Percentiles rank a stretch among this genome's conserved stretches.
Conservation (phyloP, 106 monocot genomes). For the Agapanthus africanus region DNA sequence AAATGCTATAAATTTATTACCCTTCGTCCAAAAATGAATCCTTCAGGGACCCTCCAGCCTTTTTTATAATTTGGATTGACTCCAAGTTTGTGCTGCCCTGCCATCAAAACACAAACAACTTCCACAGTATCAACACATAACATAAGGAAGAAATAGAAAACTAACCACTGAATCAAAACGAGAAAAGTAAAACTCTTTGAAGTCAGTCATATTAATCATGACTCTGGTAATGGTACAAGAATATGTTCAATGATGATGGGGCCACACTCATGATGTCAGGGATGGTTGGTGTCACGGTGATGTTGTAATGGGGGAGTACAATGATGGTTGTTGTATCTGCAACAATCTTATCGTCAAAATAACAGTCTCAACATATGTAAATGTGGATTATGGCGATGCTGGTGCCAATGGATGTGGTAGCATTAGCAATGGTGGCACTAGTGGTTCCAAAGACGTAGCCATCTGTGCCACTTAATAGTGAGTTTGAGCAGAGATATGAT, state of each 20-base stretch:
- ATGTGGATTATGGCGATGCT: neutral
- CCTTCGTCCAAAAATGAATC: constrained; percentile 99
- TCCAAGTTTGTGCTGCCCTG: constrained; percentile 90
- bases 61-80: constrained; percentile 91
- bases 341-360: neutral
- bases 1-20: constrained; percentile 48
- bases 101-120: constrained; percentile 1
- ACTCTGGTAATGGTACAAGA: neutral
- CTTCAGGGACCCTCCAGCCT: constrained; percentile 83
- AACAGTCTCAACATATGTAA: too few relatives aligned
- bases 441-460: too few relatives aligned
- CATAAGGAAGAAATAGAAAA: neutral
- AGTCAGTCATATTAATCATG: neutral
- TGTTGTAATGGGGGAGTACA: neutral
- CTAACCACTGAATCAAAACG: neutral
- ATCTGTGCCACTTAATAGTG: too few relatives aligned
- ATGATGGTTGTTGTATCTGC: too few relatives aligned
- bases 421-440: neutral
- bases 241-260: neutral
- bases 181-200: neutral
- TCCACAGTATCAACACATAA: constrained; percentile 4
- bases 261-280: neutral
- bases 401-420: neutral
- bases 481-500: too few relatives aligned
- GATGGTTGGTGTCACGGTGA: neutral